Percentiles rank a stretch among this genome's conserved stretches.
Conservation (phyloP, 1,284 basidiomycete genomes). For the Macrocystidia cucumis region DNA sequence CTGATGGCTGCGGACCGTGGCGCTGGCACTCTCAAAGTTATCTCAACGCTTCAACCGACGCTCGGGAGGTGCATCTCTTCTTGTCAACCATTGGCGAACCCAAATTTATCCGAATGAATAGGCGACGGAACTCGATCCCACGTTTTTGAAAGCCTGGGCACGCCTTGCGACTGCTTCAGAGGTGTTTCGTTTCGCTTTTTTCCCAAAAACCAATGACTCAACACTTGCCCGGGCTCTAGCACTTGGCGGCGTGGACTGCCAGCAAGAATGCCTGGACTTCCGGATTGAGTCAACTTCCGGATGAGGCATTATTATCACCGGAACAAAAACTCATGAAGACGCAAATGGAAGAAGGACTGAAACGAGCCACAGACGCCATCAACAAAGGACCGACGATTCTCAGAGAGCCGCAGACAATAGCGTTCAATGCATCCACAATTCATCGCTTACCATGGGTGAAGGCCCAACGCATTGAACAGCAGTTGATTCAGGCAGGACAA, state of each 20-base stretch:
- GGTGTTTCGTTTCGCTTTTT: conserved; percentile 12
- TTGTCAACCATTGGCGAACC: background rate
- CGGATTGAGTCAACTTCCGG: conserved; percentile 19
- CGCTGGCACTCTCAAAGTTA: too few relatives aligned
- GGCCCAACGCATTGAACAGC: conserved; percentile 12
- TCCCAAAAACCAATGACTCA: background rate
- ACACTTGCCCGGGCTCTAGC: conserved; percentile 13
- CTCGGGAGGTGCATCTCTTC: conserved; percentile 15
- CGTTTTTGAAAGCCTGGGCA: conserved; percentile 25
- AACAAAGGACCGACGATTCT: conserved; percentile 5
- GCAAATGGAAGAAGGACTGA: conserved; percentile 20
- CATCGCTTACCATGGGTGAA: conserved; percentile 16
- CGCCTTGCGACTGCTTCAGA: conserved; percentile 19
- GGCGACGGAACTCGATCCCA: conserved; percentile 24
- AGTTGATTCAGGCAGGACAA: conserved; percentile 11
- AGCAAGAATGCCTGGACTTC: conserved; percentile 20
- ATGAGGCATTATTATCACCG: conserved; percentile 14
- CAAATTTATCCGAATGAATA: conserved; percentile 4
- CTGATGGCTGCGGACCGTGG: background rate
- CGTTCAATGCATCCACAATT: too few relatives aligned
- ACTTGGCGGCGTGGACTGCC: conserved; percentile 11
- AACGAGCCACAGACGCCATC: conserved; percentile 16
- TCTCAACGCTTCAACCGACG: conserved; percentile 19
- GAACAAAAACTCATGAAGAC: conserved; percentile 18
- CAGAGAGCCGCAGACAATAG: too few relatives aligned